Percentiles rank a stretch among this genome's conserved stretches.
phyloP scores from a whole-genome alignment of 768 basidiomycete species.

The Pulveroboletus sp. region DNA sequence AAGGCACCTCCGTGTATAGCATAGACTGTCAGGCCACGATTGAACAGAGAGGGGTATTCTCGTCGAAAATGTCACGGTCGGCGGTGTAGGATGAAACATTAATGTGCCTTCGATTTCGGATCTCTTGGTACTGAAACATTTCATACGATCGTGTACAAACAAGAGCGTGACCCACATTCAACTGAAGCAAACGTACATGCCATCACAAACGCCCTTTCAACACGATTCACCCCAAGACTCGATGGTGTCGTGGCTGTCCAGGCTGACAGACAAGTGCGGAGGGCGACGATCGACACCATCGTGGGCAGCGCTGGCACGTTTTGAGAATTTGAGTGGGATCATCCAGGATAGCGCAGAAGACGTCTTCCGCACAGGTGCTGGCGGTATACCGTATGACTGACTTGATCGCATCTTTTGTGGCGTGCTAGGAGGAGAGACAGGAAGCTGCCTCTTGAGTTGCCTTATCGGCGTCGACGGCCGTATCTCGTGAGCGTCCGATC shows the following conservation, averaged over 20 bases:
- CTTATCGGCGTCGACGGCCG: conserved; percentile 22
- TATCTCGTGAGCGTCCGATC: not conserved
- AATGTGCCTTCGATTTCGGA: not conserved
- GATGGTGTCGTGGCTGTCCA: conserved; percentile 32
- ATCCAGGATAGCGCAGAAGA: conserved; percentile 30
- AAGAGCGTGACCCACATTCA: conserved; percentile 2
- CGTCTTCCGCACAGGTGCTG: conserved; percentile 14
- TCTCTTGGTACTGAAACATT: not conserved
- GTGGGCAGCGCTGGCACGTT: not conserved
- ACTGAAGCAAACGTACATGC: conserved; percentile 5
- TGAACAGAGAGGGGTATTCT: not conserved
- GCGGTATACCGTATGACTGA: conserved; percentile 7
- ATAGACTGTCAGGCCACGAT: not conserved
- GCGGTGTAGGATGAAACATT: not conserved
- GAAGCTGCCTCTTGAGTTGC: conserved; percentile 5
- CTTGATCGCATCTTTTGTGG: conserved; percentile 26
- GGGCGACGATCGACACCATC: conserved; percentile 6
- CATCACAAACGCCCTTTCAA: not conserved
- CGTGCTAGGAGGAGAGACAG: conserved; percentile 18
- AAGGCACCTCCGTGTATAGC: not conserved
- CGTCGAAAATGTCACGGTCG: not conserved
- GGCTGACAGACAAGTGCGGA: conserved; percentile 6
- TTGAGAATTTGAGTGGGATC: conserved; percentile 16
- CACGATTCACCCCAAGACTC: conserved; percentile 35
- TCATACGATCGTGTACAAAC: conserved; percentile 11